Evolutionary conservation across 2,329 filamentous ascomycete species (phyloP), one percentile per base, ranked within the genome.

Genomic region (Pseudogymnoascus sp.): DNA sequence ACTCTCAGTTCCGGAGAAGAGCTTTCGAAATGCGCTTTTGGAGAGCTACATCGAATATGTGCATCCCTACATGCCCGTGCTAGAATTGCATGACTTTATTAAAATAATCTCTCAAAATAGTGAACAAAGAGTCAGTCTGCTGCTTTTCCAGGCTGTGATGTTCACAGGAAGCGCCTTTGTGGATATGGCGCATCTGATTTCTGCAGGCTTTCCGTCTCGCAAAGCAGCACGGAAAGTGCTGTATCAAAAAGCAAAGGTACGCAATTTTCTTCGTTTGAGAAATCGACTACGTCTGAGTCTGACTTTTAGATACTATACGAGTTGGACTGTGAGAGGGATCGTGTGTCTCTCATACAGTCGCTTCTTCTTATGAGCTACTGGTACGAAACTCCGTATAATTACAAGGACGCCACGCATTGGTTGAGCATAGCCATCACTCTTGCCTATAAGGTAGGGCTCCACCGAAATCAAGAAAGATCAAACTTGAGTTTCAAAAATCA

Each of bases 381-480:
- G 89, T 97, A 97, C 73, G 92, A 97, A 75, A 96, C 91, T 11
- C 92, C 93, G 0, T 92, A 97, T 74, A 93, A 97, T 72, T 91
- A 96, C 72, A 97, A 97, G 74, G 93, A 97, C 73, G 96, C 92
- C 50, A 96, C 93, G 90, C 92, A 97, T 72, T 97, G 92, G 93
- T 96, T 97, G 90, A 93, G 93, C 16, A 90, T 97, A 36, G 93
- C 92, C 43, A 90, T 96, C 63, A 96, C 92, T 11, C 79, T 97
- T 54, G 92, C 92, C 59, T 91, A 96, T 73, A 96, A 92, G 9
- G 96, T 97, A 65, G 92, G 92, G 6, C 81, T 97, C 18, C 92
- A 97, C 74, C 88, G 92, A 64, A 90, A 96, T 68, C 91, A 92
- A 2, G 82, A 83, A 30, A 88, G 86, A 62, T 91, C 89, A 7